These are phyloP conservation scores for Leccinum imitatum DNA, from an alignment of 768 basidiomycete species.

Conservation along the genomic window DNA sequence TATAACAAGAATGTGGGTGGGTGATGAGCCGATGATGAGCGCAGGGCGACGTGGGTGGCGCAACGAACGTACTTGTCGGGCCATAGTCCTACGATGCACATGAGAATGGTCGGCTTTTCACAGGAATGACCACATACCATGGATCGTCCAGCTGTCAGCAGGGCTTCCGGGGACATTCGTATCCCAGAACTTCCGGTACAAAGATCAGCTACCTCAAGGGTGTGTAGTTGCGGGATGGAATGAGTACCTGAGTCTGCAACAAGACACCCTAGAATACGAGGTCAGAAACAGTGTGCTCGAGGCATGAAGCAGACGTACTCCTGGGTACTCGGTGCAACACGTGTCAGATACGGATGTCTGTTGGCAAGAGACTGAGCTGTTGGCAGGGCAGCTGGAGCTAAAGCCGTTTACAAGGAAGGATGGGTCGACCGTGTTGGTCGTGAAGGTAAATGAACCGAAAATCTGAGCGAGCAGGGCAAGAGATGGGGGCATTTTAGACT, in stretches of 20 bases:
- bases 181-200: conserved; percentile 64
- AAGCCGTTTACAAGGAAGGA: conserved; percentile 34
- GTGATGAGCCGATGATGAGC: not conserved
- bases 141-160: conserved; percentile 69
- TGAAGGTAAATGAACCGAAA: conserved; percentile 19
- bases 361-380: conserved; percentile 54
- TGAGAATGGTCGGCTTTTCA: not conserved
- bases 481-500: conserved; percentile 17
- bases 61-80: conserved; percentile 51
- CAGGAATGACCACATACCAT: conserved; percentile 43
- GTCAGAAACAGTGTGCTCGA: not conserved
- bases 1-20: conserved; percentile 19
- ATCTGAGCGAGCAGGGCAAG: conserved; percentile 25
- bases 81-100: conserved; percentile 54
- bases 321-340: conserved; percentile 69
- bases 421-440: conserved; percentile 19
- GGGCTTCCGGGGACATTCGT: conserved; percentile 64
- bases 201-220: conserved; percentile 2
- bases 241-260: conserved; percentile 49
- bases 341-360: conserved; percentile 45
- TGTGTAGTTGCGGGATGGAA: not conserved
- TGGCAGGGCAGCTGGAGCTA: conserved; percentile 52
- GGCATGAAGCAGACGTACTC: conserved; percentile 42
- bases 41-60: not conserved
- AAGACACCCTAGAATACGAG: conserved; percentile 49